Evolutionary conservation across 2,329 filamentous ascomycete species (phyloP), one percentile per base, ranked within the genome.

Genomic region (Coleophoma crateriformis): DNA sequence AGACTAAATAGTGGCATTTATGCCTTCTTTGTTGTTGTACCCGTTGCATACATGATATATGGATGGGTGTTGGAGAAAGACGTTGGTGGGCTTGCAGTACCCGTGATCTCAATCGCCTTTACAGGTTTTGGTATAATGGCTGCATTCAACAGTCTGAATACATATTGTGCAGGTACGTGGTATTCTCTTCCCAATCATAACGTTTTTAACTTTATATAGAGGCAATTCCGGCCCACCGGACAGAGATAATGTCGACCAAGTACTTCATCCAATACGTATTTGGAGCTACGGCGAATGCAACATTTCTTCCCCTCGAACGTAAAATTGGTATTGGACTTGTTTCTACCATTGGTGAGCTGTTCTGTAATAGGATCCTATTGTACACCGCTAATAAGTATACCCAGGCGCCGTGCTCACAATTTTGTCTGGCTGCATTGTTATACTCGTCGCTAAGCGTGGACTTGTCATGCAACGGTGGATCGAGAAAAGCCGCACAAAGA

Each of bases 81-180:
- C n/a, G 38, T 64, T 4, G 65, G 67, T 2, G 64, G 67, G 2
- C 56, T 71, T 55, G 61, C 64, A 0, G 15, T 71, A 13, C 67
- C 69, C 0, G 61, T 68, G 17, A 54, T 68, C 1, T 61, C 59
- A 7, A 59, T 62, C 0, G 70, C 70, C 19, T 54, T 63, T 2
- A 55, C 64, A 12, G 68, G 67, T 0, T 51, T 63, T 14, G 69
- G 69, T 0, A 53, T 71, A 2, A 65, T 71, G 63, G 61, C 60
- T 7, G 65, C 67, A 0, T 71, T 70, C 27, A 68, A 64, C 17
- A 65, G 65, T 3, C 45, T 71, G 15, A 71, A 71, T 48, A 71
- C 69, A 0, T 71, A 70, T 47, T 63, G 66, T 34, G 67, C 67
- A 13, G 68, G 67, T 69, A 54, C 45, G 61, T 15, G 20, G 14